These are phyloP conservation scores for Artemisia tridentata DNA, from an alignment of 129 eudicot genomes.

Conservation along the genomic window DNA sequence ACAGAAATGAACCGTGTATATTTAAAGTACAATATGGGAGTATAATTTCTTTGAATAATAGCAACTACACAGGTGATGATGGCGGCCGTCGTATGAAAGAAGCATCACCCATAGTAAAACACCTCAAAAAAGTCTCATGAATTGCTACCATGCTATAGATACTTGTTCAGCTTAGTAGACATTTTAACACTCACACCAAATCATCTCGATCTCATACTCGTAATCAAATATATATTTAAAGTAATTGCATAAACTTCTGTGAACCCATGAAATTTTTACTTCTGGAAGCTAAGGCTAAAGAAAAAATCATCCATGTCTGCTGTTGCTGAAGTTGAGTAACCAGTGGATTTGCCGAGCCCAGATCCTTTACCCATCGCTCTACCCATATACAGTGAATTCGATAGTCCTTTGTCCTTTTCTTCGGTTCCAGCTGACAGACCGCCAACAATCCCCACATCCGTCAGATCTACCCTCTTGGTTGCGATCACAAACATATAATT, in stretches of 20 bases:
- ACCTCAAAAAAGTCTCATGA: background rate
- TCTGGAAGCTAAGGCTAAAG: constrained; percentile 64
- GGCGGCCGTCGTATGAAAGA: too few relatives aligned
- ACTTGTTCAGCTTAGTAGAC: constrained; percentile 11
- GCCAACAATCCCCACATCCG: constrained; percentile 73
- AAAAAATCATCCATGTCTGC: constrained; percentile 51
- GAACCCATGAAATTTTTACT: too few relatives aligned
- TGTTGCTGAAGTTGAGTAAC: constrained; percentile 37
- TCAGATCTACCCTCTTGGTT: constrained; percentile 60
- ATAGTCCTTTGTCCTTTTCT: constrained; percentile 27
- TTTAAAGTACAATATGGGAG: too few relatives aligned
- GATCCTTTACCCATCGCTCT: too few relatives aligned
- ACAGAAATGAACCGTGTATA: background rate
- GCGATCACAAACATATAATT: constrained; percentile 10
- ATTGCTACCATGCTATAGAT: constrained; percentile 7
- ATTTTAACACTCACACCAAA: constrained; percentile 5
- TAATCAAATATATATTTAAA: constrained; percentile 6
- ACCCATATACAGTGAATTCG: too few relatives aligned
- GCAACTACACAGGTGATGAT: too few relatives aligned
- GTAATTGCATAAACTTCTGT: too few relatives aligned
- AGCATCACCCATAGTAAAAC: too few relatives aligned
- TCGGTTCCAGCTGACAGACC: constrained; percentile 43
- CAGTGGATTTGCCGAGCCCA: constrained; percentile 59
- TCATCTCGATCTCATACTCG: constrained; percentile 14
- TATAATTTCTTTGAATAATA: too few relatives aligned